phyloP scores from a whole-genome alignment of 768 basidiomycete genomes.

The Gloeopeniophorella convolvens region DNA sequence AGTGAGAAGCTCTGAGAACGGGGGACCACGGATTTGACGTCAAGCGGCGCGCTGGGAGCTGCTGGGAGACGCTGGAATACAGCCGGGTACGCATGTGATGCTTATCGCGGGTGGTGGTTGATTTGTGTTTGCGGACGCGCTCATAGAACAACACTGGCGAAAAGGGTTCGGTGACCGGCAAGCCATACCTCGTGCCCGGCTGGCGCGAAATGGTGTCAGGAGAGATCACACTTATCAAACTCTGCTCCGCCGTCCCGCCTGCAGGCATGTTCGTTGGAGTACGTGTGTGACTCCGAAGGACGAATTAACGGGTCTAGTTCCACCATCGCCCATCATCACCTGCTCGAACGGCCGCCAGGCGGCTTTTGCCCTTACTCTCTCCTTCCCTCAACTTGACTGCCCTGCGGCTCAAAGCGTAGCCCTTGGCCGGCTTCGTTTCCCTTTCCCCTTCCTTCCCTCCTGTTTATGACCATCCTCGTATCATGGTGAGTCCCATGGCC shows the following conservation, averaged over 20 bases:
- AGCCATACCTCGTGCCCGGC: constrained; percentile 4
- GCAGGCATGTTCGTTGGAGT: neutral
- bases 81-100: no score
- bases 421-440: neutral
- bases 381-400: neutral
- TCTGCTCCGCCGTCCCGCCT: constrained; percentile 8
- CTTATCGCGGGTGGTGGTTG: no score
- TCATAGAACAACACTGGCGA: neutral
- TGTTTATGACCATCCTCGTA: neutral
- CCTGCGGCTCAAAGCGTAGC: neutral
- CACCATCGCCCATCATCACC: neutral
- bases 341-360: neutral
- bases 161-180: neutral
- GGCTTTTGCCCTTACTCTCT: neutral
- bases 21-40: no score
- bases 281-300: constrained; percentile 4
- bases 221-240: constrained; percentile 3
- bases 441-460: neutral
- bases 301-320: constrained; percentile 8
- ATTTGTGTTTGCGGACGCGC: neutral
- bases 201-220: constrained; percentile 8
- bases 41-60: no score
- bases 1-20: no score
- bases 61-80: no score
- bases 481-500: constrained; percentile 2